Base-by-base conservation (phyloP, 83 land plant genomes). In the Thuja plicata region DNA sequence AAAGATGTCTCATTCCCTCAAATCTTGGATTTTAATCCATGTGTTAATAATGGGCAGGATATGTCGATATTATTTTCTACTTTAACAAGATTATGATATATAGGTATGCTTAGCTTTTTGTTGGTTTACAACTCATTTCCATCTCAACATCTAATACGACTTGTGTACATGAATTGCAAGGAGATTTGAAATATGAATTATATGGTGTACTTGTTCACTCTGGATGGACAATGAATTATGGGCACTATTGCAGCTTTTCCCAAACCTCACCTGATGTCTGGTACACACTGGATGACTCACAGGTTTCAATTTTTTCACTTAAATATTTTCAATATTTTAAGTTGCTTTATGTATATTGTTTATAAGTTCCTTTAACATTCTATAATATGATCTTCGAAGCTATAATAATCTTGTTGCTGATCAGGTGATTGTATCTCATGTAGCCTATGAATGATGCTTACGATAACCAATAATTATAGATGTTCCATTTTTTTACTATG, bases 141-240 rank as follows among this genome's bases (percentile, higher is more conserved):
- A 13, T 41, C 16, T 87, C 38, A 1, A 21, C 17, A 12, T 76
- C 66, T 70, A 40, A 48, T 41, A 38, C 52, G 24, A 7, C 38
- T 79, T 24, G 17, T 50, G 27, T 88, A 19, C 52, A 40, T 82
- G 32, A 48, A 34, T 80, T 71, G 88, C 48, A 94, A 93, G 90
- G 45, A 40, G 90, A 82, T 41, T 88, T 91, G 57, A 94, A 93
- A 79, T 96, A 96, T 87, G 91, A 92, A 7, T 88, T 96, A 13
- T 95, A 96, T 94, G 97, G 91, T 77, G 91, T 96, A 76, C 91
- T 96, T 50, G 94, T 90, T 86, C 97, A 96, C 79, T 46, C 38
- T 80, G 97, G 96, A 34, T 52, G 43, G 46, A 86, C 91, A 74
- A 91, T 93, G 76, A 82, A 87, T 88, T 94, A 87, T 83, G 97